Evolutionary conservation across 768 basidiomycete species (phyloP).

Genomic region (Tricholoma saponaceum): DNA sequence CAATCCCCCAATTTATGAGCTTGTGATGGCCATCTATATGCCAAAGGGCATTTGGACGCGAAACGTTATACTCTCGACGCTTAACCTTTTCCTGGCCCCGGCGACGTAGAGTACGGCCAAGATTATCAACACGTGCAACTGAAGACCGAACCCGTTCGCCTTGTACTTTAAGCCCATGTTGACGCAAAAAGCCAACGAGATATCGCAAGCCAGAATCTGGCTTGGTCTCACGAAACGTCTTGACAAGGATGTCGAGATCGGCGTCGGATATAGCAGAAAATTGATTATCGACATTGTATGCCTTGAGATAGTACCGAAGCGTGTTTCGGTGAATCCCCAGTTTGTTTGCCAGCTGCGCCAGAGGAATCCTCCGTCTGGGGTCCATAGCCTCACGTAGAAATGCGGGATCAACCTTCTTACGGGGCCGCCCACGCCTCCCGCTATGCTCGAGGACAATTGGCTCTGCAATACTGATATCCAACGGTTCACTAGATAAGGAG

Average conservation of each 20-base stretch:
- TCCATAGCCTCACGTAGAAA: background rate
- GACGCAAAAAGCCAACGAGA: no score
- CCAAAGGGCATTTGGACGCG: conserved; percentile 25
- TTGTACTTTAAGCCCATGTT: no score
- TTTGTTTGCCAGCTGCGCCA: background rate
- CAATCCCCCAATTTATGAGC: no score
- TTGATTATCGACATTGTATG: no score
- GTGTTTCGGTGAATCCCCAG: background rate
- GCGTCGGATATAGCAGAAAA: no score
- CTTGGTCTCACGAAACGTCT: no score
- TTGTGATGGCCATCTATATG: conserved; percentile 32
- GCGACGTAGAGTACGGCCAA: conserved; percentile 18
- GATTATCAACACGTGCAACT: conserved; percentile 21
- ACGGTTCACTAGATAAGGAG: background rate
- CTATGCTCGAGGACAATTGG: no score
- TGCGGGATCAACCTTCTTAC: background rate
- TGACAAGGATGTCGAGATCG: no score
- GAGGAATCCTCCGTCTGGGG: background rate
- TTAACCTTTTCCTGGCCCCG: conserved; percentile 11
- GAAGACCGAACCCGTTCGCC: conserved; percentile 14
- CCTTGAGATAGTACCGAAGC: no score
- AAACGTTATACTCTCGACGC: conserved; percentile 15
- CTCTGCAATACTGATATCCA: background rate
- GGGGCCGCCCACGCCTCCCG: background rate
- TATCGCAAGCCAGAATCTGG: no score